A percentile compares a stretch with the other conserved stretches of the same genome.
phyloP scores from a whole-genome alignment of 2,329 filamentous ascomycete genomes.

The Septoria petroselini region DNA sequence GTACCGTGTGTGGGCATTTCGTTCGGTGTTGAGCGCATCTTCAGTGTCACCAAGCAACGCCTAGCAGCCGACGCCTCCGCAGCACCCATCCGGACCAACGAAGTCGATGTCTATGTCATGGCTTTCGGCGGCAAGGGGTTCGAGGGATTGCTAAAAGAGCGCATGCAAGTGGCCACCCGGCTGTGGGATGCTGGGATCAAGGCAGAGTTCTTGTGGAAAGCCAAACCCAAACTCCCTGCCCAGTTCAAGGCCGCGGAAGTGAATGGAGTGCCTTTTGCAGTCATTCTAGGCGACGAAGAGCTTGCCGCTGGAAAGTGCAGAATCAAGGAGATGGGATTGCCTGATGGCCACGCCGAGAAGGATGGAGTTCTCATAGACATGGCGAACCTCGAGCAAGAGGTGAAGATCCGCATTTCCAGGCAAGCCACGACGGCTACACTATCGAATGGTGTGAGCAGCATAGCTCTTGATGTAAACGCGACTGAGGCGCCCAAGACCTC shows the following conservation, averaged over 20 bases:
- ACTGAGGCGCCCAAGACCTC: conserved; percentile 23
- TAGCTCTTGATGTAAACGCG: conserved; percentile 29
- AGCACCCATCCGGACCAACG: conserved; percentile 61
- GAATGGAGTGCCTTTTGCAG: conserved; percentile 74
- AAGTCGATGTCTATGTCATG: conserved; percentile 92
- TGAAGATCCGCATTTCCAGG: conserved; percentile 51
- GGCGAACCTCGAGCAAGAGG: conserved; percentile 60
- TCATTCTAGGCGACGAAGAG: conserved; percentile 91
- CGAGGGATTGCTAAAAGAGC: conserved; percentile 74
- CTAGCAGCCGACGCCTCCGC: conserved; percentile 60
- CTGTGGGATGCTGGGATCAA: conserved; percentile 89
- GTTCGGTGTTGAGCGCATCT: conserved; percentile 93
- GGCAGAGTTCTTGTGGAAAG: conserved; percentile 85
- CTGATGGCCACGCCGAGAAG: conserved; percentile 83
- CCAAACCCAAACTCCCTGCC: conserved; percentile 80
- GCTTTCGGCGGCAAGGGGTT: conserved; percentile 86
- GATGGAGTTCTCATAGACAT: conserved; percentile 74
- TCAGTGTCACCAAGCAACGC: conserved; percentile 80
- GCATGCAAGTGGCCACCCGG: conserved; percentile 72
- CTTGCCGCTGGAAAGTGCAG: conserved; percentile 77
- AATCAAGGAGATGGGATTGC: conserved; percentile 79
- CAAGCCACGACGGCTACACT: conserved; percentile 16
- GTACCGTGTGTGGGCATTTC: conserved; percentile 91
- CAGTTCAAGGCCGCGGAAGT: conserved; percentile 90
- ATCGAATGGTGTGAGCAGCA: conserved; percentile 24